Base-by-base conservation (phyloP, 176 grass and related monocot species). In the Triticum dicoccoides region DNA sequence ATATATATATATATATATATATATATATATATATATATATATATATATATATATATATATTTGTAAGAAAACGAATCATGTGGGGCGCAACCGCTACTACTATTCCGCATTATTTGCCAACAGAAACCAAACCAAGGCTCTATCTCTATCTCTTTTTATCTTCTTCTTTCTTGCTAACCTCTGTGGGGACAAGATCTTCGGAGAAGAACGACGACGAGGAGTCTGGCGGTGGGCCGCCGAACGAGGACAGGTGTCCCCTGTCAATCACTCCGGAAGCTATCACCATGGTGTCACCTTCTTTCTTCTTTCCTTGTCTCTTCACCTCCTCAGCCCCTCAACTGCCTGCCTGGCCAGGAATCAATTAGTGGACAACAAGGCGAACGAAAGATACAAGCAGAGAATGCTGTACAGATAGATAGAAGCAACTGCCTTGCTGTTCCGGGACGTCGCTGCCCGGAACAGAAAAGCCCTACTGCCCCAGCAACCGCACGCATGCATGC, bases 161-260 rank as follows among this genome's bases (percentile, higher is more conserved):
- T 49, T 17, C 9, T 61, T 14, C 9, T 75, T 59, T 11, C 63
- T 37, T 72, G 35, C 38, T 76, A 30, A 90, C 90, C 86, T 95
- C 90, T 78, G 85, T 62, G 41, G 82, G 47, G 56, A 72, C 49
- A 18, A 90, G 86, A 27, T 92, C 88, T 88, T 92, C 85, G 10
- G 87, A 92, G 83, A 92, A 86, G 82, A 83, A 90, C 2, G 88
- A 88, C 56, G 92, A 89, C 0, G 92, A 89, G 0, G 90, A 65
- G 70, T 94, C 87, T 21, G 87, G 76, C 11, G 71, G 62, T 18
- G 88, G 7, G 54, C 21, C 51, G 13, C 21, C 51, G 17, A 88
- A 90, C 8, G 84, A 76, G 17, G 84, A 49, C 27, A 86, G 45
- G 81, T 83, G 88, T 86, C 76, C 58, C 78, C 81, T 82, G 78